Base-by-base conservation (phyloP, 305 asterid genomes). In the Fraxinus nigra region DNA sequence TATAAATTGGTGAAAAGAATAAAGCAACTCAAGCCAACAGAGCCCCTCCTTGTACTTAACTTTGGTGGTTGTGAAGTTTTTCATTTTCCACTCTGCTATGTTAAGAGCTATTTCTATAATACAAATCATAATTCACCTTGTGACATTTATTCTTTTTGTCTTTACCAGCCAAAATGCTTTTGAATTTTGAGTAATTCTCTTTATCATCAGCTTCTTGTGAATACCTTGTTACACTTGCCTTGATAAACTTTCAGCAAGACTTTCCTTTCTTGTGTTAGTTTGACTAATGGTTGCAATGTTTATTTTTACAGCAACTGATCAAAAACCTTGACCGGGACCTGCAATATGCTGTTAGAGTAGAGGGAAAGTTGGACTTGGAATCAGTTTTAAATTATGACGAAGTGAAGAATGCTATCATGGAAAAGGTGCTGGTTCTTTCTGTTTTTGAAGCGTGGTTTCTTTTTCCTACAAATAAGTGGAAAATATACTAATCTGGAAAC, bases 281-380 rank as follows among this genome's bases (percentile, higher is more conserved):
- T 69, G 22, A 78, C 81, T 83, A 80, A 85, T 79, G 77, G 76
- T 78, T 51, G 40, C 73, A 78, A 48, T 63, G 35, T 73, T 73
- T 83, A 79, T 82, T 78, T 65, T 86, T 81, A 48, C 93, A 96
- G 99, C 91, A 84, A 91, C 88, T 96, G 79, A 87, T 94, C 81
- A 91, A 92, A 75, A 96, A 96, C 84, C 99, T 96, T 85, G 99
- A 96, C 84, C 95, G 99, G 7, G 99, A 94, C 91, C 94, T 96
- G 86, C 98, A 94, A 83, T 96, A 94, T 90, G 98, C 99, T 85
- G 92, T 96, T 79, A 86, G 78, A 84, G 98, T 93, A 85, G 99
- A 96, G 90, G 98, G 98, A 48, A 94, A 96, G 90, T 81, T 90
- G 97, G 95, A 94, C 84, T 76, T 93, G 85, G 95, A 96, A 78